Evolutionary conservation across 176 grass and related monocot genomes (phyloP), one percentile per base, ranked within the genome.

Genomic region (Aegilops speltoides): DNA sequence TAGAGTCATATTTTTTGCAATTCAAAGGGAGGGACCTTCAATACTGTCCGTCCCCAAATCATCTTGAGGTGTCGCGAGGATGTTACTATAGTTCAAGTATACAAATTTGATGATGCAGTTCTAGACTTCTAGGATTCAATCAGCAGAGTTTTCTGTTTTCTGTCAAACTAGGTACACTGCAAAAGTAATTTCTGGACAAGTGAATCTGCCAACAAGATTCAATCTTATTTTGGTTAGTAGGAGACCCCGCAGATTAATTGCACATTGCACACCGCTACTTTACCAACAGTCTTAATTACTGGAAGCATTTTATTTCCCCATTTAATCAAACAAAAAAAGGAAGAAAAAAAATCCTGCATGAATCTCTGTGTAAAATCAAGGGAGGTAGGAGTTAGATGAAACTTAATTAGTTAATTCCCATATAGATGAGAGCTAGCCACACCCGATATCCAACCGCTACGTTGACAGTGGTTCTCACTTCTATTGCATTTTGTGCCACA

Each of bases 401-500:
- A 31, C 29, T 31, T 31, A 31, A 31, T 31, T 50, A 50, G 48
- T 52, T 52, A 52, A 0, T 52, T 2, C 15, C 48, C 48, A 52
- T 8, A 10, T 52, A 19, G 50, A 54, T 54, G 50, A 54, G 19
- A 57, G 54, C 54, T 57, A 8, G 54, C 54, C 54, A 57, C 54
- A 57, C 7, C 19, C 6, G 19, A 57, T 57, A 57, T 57, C 8
- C 54, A 68, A 73, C 36, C 40, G 22, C 31, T 73, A 22, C 65
- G 45, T 33, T 73, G 34, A 74, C n/a, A 5, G 4, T 82, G 41
- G 3, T 87, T 81, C 84, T 24, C 38, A 83, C 3, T 84, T 22
- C 28, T 85, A n/a, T 4, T 83, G 22, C 61, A 4, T 84, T 76
- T 82, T 71, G 71, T 86, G 32, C 56, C 68, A 68, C 94, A 99